Percentiles rank a stretch among this genome's conserved stretches.
These are phyloP conservation scores for Iris pallida DNA, from an alignment of 116 monocot genomes.

Conservation along the genomic window DNA sequence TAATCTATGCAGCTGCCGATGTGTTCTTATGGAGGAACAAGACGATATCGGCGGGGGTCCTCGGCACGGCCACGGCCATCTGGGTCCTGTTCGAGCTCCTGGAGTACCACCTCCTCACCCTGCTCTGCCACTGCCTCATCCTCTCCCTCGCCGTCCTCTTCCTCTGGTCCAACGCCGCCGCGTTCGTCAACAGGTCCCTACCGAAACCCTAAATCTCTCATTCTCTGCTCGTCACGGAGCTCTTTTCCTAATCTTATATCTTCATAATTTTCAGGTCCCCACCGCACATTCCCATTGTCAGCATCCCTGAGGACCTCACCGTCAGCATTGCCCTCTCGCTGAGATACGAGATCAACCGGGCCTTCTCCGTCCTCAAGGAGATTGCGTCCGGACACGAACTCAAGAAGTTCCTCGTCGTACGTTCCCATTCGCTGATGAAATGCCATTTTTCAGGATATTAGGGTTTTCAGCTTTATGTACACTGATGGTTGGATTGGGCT, in stretches of 20 bases:
- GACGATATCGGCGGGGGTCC: slow-evolving; percentile 57
- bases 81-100: slow-evolving; percentile 76
- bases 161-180: slow-evolving; percentile 62
- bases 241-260: too few relatives aligned
- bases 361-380: slow-evolving; percentile 39
- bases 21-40: slow-evolving; percentile 81
- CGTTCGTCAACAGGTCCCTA: slow-evolving; percentile 78
- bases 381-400: slow-evolving; percentile 66
- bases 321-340: slow-evolving; percentile 48
- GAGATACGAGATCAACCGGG: slow-evolving; percentile 63
- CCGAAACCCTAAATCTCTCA: too few relatives aligned
- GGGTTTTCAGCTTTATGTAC: background rate
- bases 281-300: slow-evolving; percentile 64
- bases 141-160: slow-evolving; percentile 46
- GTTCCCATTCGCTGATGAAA: slow-evolving; percentile 10
- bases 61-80: slow-evolving; percentile 50
- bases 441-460: too few relatives aligned
- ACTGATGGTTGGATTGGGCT: background rate
- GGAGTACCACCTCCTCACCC: slow-evolving; percentile 63
- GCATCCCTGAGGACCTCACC: slow-evolving; percentile 62
- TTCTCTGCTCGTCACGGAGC: too few relatives aligned
- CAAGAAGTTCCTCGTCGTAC: slow-evolving; percentile 73
- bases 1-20: slow-evolving; percentile 53
- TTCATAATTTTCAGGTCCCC: slow-evolving; percentile 38
- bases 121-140: slow-evolving; percentile 61